Base-by-base conservation (phyloP, 2,329 filamentous ascomycete species). In the Aureobasidium sp. region DNA sequence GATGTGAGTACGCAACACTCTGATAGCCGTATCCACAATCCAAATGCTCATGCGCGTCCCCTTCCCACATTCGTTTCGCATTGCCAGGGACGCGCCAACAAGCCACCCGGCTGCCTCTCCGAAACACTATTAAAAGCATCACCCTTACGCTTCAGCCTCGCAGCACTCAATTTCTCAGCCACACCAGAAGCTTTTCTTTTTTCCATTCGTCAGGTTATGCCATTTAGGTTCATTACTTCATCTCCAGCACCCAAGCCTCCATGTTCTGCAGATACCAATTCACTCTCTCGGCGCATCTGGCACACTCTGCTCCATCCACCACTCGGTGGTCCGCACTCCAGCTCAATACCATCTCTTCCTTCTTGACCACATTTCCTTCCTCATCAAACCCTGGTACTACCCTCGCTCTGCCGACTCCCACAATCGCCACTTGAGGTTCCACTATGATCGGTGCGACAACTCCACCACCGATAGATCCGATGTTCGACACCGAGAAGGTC, bases 321-420 rank as follows among this genome's bases (percentile, higher is more conserved):
- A 97, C 89, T 25, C 94, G 81, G 75, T 99, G 94, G 75, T 97
- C 92, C 6, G 93, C 93, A 73, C 90, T 93, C 93, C 93, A 97
- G 76, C 92, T 97, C 68, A 97, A 91, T 71, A 95, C 91, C 72
- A 88, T 87, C 64, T 95, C 82, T 70, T 95, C 87, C 73, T 85
- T 89, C 75, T 84, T 85, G 13, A 92, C 81, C 13, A 97, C 78
- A 72, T 75, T 72, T 2, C 74, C 78, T 44, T 75, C 68, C 64
- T 76, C 74, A 27, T 75, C 76, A 74, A 97, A 97, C 3, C 90
- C 88, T 11, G 94, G 94, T 36, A 96, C 83, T 1, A 84, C 82
- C 68, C 87, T 88, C 73, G 91, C 85, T 67, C 89, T 85, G 5
- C 94, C 94, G 34, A 99, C 81, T 11, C 93, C 94, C 32, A 99